Conservation (phyloP, 495 filamentous ascomycete genomes). For the Lasiosphaeria miniovina region DNA sequence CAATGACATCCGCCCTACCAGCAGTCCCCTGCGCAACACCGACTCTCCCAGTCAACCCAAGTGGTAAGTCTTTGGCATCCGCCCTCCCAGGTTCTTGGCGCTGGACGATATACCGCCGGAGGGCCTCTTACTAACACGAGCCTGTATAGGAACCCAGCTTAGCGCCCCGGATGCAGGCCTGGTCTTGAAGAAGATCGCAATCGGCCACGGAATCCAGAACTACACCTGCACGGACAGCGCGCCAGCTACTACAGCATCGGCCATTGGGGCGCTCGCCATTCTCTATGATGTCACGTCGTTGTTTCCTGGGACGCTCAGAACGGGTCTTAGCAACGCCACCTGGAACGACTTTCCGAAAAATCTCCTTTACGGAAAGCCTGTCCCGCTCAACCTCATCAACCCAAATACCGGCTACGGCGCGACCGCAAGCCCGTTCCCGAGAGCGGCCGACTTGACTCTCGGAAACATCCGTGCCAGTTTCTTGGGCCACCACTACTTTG, state of each 20-base stretch:
- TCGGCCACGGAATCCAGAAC: slow-evolving; percentile 76
- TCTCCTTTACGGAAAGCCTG: slow-evolving; percentile 30
- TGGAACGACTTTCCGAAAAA: slow-evolving; percentile 33
- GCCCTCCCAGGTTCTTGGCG: background rate
- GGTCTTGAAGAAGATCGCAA: slow-evolving; percentile 57
- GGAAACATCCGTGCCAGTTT: slow-evolving; percentile 30
- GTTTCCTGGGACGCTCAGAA: slow-evolving; percentile 38
- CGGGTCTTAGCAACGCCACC: slow-evolving; percentile 23
- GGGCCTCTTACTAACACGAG: background rate
- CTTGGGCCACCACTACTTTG: slow-evolving; percentile 68
- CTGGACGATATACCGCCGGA: background rate
- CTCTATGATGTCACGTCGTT: slow-evolving; percentile 58
- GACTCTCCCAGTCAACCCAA: slow-evolving; percentile 22
- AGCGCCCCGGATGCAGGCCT: slow-evolving; percentile 43
- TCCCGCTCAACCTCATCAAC: slow-evolving; percentile 41
- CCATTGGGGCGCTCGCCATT: slow-evolving; percentile 62
- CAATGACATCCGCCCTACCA: slow-evolving; percentile 24
- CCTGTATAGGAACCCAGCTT: slow-evolving; percentile 36
- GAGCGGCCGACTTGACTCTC: slow-evolving; percentile 31
- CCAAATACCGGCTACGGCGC: slow-evolving; percentile 27
- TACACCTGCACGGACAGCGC: slow-evolving; percentile 56
- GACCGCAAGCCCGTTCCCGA: slow-evolving; percentile 40
- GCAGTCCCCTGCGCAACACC: slow-evolving; percentile 13
- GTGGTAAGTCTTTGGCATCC: slow-evolving; percentile 17
- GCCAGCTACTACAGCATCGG: slow-evolving; percentile 25